Conservation (phyloP, 179 eudicot species). For the Heliamphora pulchella region DNA sequence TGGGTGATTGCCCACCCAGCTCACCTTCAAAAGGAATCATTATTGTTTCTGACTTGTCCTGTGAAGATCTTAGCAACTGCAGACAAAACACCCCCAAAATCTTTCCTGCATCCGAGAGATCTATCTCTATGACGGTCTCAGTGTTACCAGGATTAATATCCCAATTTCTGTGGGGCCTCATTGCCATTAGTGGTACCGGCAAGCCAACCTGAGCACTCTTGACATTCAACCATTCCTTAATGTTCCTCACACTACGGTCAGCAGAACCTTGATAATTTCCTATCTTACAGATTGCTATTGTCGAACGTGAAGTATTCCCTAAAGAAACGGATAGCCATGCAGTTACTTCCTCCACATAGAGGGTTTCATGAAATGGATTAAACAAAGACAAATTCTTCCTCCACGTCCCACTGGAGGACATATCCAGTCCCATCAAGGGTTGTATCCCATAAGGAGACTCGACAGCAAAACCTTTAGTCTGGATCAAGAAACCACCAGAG, state of each 20-base stretch:
- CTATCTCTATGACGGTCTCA: constrained; percentile 49
- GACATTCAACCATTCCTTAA: constrained; percentile 33
- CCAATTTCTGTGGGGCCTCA: constrained; percentile 64
- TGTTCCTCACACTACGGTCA: constrained; percentile 19
- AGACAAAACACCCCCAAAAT: constrained; percentile 52
- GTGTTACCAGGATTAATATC: constrained; percentile 40
- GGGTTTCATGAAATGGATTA: constrained; percentile 61
- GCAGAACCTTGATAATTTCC: constrained; percentile 25
- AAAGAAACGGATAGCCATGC: constrained; percentile 42
- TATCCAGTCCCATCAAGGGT: constrained; percentile 40
- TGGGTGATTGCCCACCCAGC: constrained; percentile 20
- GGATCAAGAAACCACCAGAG: constrained; percentile 71
- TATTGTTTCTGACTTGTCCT: constrained; percentile 39
- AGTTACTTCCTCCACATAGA: constrained; percentile 60
- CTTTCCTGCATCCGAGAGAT: constrained; percentile 33
- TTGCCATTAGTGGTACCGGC: constrained; percentile 36
- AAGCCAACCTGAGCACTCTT: constrained; percentile 26
- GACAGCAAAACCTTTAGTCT: constrained; percentile 54
- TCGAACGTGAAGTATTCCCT: constrained; percentile 32
- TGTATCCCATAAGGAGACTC: constrained; percentile 63
- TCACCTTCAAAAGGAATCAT: constrained; percentile 60
- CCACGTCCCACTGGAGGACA: constrained; percentile 53
- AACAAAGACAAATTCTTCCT: constrained; percentile 50
- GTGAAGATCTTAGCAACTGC: constrained; percentile 37
- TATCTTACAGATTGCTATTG: constrained; percentile 39